Conservation (phyloP, 2,329 filamentous ascomycete species). For the Penicillium sp. region DNA sequence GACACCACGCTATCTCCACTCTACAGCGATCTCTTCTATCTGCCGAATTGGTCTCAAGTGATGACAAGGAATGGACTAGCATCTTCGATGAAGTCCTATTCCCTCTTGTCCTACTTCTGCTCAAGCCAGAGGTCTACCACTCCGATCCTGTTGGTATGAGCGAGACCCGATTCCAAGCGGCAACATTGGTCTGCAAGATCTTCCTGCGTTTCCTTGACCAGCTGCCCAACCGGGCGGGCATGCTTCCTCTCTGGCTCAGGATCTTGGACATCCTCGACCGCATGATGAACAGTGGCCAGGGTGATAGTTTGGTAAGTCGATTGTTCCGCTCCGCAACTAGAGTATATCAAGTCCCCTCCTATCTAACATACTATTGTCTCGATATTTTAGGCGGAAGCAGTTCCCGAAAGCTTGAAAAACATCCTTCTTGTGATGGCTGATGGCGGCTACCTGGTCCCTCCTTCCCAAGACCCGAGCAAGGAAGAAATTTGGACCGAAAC, state of each 20-base stretch:
- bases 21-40: constrained; percentile 84
- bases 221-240: constrained; percentile 79
- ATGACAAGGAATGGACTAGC: constrained; percentile 88
- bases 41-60: constrained; percentile 75
- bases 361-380: constrained; percentile 4
- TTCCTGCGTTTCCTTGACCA: constrained; percentile 91
- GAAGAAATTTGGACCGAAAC: constrained; percentile 62
- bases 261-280: constrained; percentile 95
- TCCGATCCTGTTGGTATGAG: constrained; percentile 91
- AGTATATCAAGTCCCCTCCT: not conserved
- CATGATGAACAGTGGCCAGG: constrained; percentile 92
- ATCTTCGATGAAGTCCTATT: constrained; percentile 95
- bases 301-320: constrained; percentile 73
- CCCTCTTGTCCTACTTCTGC: constrained; percentile 77
- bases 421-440: constrained; percentile 93
- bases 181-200: constrained; percentile 88
- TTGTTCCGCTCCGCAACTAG: constrained; percentile 4
- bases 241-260: constrained; percentile 87
- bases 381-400: constrained; percentile 74
- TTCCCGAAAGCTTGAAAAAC: constrained; percentile 93
- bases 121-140: constrained; percentile 94
- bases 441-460: constrained; percentile 77
- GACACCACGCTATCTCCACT: constrained; percentile 81
- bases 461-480: constrained; percentile 51
- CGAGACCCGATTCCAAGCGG: constrained; percentile 87